Evolutionary conservation across 495 filamentous ascomycete species (phyloP).

Genomic region (Penicillium argentinense): DNA sequence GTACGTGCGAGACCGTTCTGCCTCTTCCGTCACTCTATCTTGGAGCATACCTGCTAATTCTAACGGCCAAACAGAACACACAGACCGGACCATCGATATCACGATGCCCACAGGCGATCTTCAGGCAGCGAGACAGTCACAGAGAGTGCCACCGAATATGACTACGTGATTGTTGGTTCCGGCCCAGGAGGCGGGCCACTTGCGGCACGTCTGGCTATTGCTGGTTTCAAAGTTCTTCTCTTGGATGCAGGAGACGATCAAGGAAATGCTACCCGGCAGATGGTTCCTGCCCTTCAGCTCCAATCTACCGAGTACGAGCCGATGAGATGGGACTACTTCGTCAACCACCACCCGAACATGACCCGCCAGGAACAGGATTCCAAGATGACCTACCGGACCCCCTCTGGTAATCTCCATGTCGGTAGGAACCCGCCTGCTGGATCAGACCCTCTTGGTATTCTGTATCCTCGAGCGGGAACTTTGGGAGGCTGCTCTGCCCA

Average conservation of each 20-base stretch:
- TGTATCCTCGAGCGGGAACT: constrained; percentile 45
- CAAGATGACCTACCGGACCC: constrained; percentile 44
- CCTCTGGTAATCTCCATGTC: constrained; percentile 32
- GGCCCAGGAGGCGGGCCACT: constrained; percentile 64
- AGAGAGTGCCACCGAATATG: constrained; percentile 37
- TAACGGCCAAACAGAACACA: constrained; percentile 2
- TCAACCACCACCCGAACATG: constrained; percentile 42
- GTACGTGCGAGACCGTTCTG: constrained; percentile 13
- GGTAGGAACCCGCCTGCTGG: constrained; percentile 34
- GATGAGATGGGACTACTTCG: constrained; percentile 46
- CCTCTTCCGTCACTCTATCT: too few species aligned
- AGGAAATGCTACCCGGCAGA: constrained; percentile 33
- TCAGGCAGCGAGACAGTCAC: not conserved
- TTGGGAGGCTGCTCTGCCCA: constrained; percentile 44
- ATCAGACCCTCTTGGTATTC: constrained; percentile 35
- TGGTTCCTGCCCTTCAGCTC: constrained; percentile 39
- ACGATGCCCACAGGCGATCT: constrained; percentile 11
- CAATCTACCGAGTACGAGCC: constrained; percentile 41
- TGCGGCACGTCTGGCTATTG: constrained; percentile 58
- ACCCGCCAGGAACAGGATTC: constrained; percentile 36
- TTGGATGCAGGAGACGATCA: constrained; percentile 64
- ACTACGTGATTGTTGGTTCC: constrained; percentile 65
- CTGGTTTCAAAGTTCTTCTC: constrained; percentile 56
- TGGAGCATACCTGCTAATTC: too few species aligned
- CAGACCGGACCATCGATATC: constrained; percentile 3